Conservation (phyloP, 768 basidiomycete species). For the Tylopilus balloui region DNA sequence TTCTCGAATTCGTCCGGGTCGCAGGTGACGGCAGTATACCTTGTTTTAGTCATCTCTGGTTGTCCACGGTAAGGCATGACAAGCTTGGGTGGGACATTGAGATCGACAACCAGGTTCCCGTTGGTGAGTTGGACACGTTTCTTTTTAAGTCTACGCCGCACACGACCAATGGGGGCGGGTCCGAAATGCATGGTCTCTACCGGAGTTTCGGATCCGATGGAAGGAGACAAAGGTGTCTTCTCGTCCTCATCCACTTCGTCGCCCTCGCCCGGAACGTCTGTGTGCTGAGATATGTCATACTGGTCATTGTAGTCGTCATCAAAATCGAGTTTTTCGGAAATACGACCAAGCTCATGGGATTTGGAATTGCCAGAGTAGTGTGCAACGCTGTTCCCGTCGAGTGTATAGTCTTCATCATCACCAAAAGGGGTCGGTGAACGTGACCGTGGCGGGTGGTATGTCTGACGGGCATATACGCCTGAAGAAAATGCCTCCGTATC, state of each 20-base stretch:
- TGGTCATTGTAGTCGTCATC: conserved; percentile 16
- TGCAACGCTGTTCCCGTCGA: conserved; percentile 51
- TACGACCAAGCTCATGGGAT: conserved; percentile 8
- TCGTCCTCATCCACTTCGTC: conserved; percentile 21
- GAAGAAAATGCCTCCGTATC: conserved; percentile 70
- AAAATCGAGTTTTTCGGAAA: conserved; percentile 23
- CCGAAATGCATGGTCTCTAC: conserved; percentile 79
- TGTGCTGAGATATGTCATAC: conserved; percentile 32
- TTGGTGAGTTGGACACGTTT: conserved; percentile 80
- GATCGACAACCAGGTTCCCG: conserved; percentile 83
- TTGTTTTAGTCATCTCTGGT: conserved; percentile 66
- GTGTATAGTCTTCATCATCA: conserved; percentile 67
- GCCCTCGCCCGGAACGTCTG: conserved; percentile 21
- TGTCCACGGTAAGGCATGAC: conserved; percentile 68
- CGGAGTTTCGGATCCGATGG: conserved; percentile 47
- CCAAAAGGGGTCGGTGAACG: conserved; percentile 73
- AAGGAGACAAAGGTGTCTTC: conserved; percentile 22
- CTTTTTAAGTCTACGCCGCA: conserved; percentile 70
- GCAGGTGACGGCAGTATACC: conserved; percentile 89
- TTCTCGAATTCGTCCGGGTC: conserved; percentile 90
- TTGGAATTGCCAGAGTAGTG: conserved; percentile 48
- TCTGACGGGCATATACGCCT: conserved; percentile 48
- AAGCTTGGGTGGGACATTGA: conserved; percentile 80
- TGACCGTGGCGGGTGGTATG: conserved; percentile 53
- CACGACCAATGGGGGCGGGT: conserved; percentile 78